phyloP scores from a whole-genome alignment of 2,329 filamentous ascomycete genomes.

The Aspergillus arachidicola region DNA sequence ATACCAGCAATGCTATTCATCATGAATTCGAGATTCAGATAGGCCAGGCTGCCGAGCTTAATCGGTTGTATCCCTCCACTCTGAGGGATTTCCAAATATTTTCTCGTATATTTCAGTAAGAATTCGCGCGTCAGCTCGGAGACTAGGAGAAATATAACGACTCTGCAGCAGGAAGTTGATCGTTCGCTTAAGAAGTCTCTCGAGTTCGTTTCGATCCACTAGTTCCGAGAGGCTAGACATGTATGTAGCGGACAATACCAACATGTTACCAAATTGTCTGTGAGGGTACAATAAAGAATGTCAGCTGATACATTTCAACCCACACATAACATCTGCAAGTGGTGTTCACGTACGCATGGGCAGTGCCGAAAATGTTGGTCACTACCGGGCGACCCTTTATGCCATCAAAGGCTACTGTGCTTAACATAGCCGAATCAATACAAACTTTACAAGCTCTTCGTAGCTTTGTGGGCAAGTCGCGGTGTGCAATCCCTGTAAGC shows the following conservation, averaged over 20 bases:
- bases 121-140: conserved; percentile 74
- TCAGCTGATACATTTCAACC: background rate
- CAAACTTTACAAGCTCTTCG: conserved; percentile 62
- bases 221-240: conserved; percentile 65
- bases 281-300: conserved; percentile 16
- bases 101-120: conserved; percentile 57
- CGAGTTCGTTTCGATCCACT: conserved; percentile 60
- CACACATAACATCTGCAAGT: background rate
- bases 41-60: background rate
- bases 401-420: conserved; percentile 78
- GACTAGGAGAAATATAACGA: conserved; percentile 72
- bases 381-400: conserved; percentile 70
- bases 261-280: conserved; percentile 95
- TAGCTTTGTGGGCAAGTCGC: conserved; percentile 46
- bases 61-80: background rate
- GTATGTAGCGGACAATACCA: conserved; percentile 84
- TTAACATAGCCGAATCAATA: conserved; percentile 75
- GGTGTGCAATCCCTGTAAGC: conserved; percentile 15
- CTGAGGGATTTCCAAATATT: conserved; percentile 42
- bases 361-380: conserved; percentile 95
- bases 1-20: background rate
- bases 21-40: background rate
- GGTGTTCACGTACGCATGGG: conserved; percentile 79
- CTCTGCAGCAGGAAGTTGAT: conserved; percentile 74
- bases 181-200: conserved; percentile 68